Evolutionary conservation across 495 filamentous ascomycete genomes (phyloP), one percentile per base, ranked within the genome.

Genomic region (Neurospora sp.): DNA sequence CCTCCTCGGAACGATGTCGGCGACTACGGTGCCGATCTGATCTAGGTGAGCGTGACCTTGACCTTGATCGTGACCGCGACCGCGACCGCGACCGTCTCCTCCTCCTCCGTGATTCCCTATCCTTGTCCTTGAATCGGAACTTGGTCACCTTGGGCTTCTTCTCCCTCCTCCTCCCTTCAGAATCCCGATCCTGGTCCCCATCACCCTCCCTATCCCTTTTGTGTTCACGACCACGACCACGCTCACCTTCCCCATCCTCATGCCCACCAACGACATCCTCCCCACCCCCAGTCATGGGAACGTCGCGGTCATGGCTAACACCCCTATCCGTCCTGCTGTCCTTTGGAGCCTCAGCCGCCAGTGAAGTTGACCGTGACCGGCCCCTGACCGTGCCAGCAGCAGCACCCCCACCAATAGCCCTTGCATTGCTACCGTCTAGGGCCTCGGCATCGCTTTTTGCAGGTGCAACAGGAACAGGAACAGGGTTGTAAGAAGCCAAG

Each of bases 71-170:
- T 72, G 71, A 27, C 59, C 74, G 75, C 20, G 71, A 71, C 46
- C 74, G 69, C 20, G 72, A 31, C 53, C 22, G 53, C 3, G 53
- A 35, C 12, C 27, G 79, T 12, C 75, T 75, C 61, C 69, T 75
- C 27, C 53, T 61, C 27, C 27, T 35, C 53, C 53, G 53, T 35
- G 53, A 65, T 37, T 35, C 27, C 53, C 53, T 65, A 35, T 65
- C 53, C 27, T 81, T 80, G 35, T 81, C 82, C 77, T 89, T 92
- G 82, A 92, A 90, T 53, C 88, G 88, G 80, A 92, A 89, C 78
- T 83, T 89, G 8, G 82, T 83, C 2, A 77, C 69, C 70, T 75
- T 82, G 22, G 73, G 76, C 70, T 61, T 65, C 11, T 41, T 41
- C 72, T 16, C 42, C 27, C 18, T 41, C 35, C 9, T 61, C 22